Conservation (phyloP, 768 basidiomycete species). For the Clitopilus passeckerianus region DNA sequence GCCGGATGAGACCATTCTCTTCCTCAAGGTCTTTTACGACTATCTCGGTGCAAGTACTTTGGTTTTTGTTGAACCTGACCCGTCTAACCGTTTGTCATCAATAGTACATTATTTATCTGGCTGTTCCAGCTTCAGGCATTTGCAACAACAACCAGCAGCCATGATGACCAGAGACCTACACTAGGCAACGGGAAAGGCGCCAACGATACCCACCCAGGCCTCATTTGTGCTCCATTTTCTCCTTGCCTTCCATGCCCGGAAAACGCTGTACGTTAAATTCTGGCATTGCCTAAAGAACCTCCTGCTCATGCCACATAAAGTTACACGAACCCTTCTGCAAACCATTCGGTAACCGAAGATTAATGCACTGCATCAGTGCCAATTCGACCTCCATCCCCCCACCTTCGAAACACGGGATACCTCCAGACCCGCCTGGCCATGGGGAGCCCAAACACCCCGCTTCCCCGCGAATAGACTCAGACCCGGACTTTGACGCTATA, state of each 20-base stretch:
- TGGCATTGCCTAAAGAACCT: conserved; percentile 2
- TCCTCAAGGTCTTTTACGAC: neutral
- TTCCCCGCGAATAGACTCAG: neutral
- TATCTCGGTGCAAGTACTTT: neutral
- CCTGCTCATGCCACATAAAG: conserved; percentile 38
- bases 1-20: neutral
- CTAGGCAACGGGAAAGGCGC: conserved; percentile 4
- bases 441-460: conserved; percentile 7
- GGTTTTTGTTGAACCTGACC: neutral
- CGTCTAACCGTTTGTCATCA: neutral
- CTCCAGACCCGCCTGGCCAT: conserved; percentile 13
- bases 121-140: conserved; percentile 9
- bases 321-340: conserved; percentile 82
- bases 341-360: conserved; percentile 91
- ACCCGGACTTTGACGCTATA: neutral
- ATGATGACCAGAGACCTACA: conserved; percentile 2
- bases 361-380: conserved; percentile 72
- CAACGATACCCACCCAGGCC: conserved; percentile 23
- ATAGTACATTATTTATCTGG: conserved; percentile 13
- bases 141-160: conserved; percentile 6
- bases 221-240: conserved; percentile 52
- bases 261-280: conserved; percentile 55
- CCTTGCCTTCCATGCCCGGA: conserved; percentile 60
- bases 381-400: conserved; percentile 20
- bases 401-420: conserved; percentile 5